These are phyloP conservation scores for Ceratobasidium sp. DNA, from an alignment of 1,284 basidiomycete genomes.

Conservation along the genomic window DNA sequence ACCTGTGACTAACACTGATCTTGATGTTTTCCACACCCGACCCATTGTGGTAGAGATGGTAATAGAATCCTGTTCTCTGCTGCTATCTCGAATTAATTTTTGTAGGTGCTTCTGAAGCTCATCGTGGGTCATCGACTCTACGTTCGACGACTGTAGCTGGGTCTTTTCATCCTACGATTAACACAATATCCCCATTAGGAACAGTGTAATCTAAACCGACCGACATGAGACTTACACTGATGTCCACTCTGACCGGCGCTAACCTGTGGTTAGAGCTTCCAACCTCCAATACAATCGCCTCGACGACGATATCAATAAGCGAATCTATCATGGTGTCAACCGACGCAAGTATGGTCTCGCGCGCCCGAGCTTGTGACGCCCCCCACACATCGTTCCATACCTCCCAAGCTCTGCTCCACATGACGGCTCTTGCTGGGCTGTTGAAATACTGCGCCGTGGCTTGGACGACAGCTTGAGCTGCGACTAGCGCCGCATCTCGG, in stretches of 20 bases:
- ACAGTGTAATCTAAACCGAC: too few relatives aligned
- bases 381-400: constrained; percentile 16
- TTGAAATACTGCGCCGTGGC: neutral
- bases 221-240: neutral
- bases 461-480: constrained; percentile 3
- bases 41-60: neutral
- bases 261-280: neutral
- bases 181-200: neutral
- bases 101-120: neutral
- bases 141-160: neutral
- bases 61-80: neutral
- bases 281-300: constrained; percentile 1
- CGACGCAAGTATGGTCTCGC: neutral
- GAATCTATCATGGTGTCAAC: neutral
- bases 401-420: constrained; percentile 20
- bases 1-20: neutral
- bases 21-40: neutral
- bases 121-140: neutral
- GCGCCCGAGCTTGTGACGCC: neutral
- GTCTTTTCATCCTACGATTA: neutral
- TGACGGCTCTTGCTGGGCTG: neutral
- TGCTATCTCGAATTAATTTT: neutral
- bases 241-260: neutral
- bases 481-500: neutral
- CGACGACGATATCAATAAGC: neutral